Base-by-base conservation (phyloP, 495 filamentous ascomycete genomes). In the Hypoxylon lienhwacheense region DNA sequence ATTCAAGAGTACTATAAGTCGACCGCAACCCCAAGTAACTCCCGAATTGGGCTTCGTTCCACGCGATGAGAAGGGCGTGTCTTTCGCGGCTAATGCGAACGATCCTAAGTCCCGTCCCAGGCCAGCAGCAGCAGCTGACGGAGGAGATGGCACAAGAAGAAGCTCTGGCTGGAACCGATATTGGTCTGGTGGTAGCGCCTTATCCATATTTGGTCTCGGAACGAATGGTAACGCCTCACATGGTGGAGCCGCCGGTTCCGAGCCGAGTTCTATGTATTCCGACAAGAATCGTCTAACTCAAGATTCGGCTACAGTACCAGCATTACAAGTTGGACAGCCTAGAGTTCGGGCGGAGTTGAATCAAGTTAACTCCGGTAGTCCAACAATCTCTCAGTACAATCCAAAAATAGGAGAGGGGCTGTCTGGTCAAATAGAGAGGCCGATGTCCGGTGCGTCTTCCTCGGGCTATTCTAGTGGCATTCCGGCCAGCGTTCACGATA, bases 351-450 rank as follows among this genome's bases (percentile, higher is more conserved):
- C 79, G 12, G 76, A 75, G n/a, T 53, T 85, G 59, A 80, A 74
- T 47, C 71, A 71, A 5, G 87, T 91, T 4, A 65, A 74, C 26
- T 85, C 80, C 10, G 80, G 78, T 28, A 90, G 85, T 55, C 88
- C 87, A 3, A 88, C 83, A 2, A 79, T 89, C 11, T 79, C 83
- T 5, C 68, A 80, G 37, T 65, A 73, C 35, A 69, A 76, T 16
- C 44, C 57, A 1, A 72, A 66, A 8, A 69, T 85, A 14, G 72
- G 73, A 4, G 73, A 86, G 49, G 80, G 78, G 24, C 78, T 86
- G 67, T 76, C 80, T 7, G 87, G 80, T 7, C 77, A 79, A 16
- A 85, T 88, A 40, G 84, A 84, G 47, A 80, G 80, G 20, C 78
- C 81, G 4, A 61, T 78, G 5, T 86, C 80, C 55, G 33, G 16